Evolutionary conservation across 139 green algal genomes (phyloP).

Genomic region (Pleodorina starrii): DNA sequence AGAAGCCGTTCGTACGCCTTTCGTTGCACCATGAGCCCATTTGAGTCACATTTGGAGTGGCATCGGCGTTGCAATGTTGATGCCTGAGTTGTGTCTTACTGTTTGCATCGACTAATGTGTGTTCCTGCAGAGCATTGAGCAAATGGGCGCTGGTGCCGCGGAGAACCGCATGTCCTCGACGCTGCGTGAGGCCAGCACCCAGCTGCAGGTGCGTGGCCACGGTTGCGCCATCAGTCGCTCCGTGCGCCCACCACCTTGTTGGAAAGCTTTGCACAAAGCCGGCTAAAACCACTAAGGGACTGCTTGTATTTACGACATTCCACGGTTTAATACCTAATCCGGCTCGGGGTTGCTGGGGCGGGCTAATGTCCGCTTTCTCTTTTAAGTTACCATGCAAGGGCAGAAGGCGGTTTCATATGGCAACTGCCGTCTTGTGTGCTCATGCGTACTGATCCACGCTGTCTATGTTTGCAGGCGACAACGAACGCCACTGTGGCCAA

Average conservation of each 20-base stretch:
- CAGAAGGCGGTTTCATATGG: too few relatives aligned
- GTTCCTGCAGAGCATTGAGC: constrained; percentile 40
- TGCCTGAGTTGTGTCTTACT: background rate
- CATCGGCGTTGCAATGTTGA: background rate
- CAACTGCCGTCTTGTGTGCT: too few relatives aligned
- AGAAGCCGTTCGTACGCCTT: background rate
- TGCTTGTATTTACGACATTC: background rate
- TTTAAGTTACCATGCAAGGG: background rate
- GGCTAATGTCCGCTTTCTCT: too few relatives aligned
- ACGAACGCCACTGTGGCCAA: constrained; percentile 8
- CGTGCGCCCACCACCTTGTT: background rate
- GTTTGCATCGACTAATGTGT: too few relatives aligned
- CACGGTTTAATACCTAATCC: too few relatives aligned
- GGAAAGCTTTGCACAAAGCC: background rate
- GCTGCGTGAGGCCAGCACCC: constrained; percentile 10
- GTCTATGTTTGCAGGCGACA: background rate
- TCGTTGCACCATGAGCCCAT: background rate
- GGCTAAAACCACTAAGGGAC: background rate
- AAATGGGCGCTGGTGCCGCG: constrained; percentile 23
- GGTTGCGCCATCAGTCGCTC: background rate
- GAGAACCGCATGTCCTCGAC: constrained; percentile 39
- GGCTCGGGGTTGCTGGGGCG: too few relatives aligned
- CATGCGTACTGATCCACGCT: too few relatives aligned
- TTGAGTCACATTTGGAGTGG: background rate
- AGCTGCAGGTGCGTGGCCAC: constrained; percentile 25